These are phyloP conservation scores for Hyphodiscus hymeniophilus DNA, from an alignment of 495 filamentous ascomycete species.

Conservation along the genomic window DNA sequence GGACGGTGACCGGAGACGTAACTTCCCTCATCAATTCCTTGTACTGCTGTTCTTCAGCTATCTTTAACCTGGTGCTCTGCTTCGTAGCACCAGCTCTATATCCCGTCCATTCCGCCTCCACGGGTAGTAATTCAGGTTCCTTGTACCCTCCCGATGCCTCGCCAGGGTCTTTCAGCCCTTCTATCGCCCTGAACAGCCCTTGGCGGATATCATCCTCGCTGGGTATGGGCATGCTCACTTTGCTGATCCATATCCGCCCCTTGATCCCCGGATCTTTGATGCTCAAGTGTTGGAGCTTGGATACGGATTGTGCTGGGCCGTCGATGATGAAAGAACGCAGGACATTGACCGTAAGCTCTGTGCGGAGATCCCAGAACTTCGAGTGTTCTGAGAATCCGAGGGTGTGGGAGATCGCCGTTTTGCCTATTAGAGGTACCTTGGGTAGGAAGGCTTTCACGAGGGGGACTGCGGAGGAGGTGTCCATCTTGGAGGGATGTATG, in stretches of 20 bases:
- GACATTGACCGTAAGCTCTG: slow-evolving; percentile 61
- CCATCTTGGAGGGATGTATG: slow-evolving; percentile 25
- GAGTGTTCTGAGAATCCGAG: slow-evolving; percentile 57
- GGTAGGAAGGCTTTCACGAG: slow-evolving; percentile 41
- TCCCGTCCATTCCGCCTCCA: slow-evolving; percentile 86
- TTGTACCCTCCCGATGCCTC: slow-evolving; percentile 32
- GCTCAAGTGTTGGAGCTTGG: slow-evolving; percentile 54
- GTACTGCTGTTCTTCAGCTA: slow-evolving; percentile 68
- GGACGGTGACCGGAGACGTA: slow-evolving; percentile 54
- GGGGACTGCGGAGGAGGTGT: slow-evolving; percentile 27
- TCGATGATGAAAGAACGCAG: slow-evolving; percentile 53
- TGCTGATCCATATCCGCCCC: slow-evolving; percentile 73
- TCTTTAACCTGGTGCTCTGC: slow-evolving; percentile 43
- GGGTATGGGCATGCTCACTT: slow-evolving; percentile 48
- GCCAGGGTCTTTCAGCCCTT: slow-evolving; percentile 44
- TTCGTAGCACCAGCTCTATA: slow-evolving; percentile 51
- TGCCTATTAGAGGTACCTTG: slow-evolving; percentile 58
- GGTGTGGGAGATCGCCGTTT: slow-evolving; percentile 58
- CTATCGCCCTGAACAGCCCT: slow-evolving; percentile 53
- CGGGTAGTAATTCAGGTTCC: slow-evolving; percentile 44
- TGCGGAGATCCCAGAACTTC: slow-evolving; percentile 71
- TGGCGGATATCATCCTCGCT: slow-evolving; percentile 46
- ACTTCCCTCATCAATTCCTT: slow-evolving; percentile 62
- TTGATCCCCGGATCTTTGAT: slow-evolving; percentile 60
- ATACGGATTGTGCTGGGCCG: slow-evolving; percentile 37